Evolutionary conservation across 208 protist species (phyloP).

Genomic region (Leishmania lainsoni): DNA sequence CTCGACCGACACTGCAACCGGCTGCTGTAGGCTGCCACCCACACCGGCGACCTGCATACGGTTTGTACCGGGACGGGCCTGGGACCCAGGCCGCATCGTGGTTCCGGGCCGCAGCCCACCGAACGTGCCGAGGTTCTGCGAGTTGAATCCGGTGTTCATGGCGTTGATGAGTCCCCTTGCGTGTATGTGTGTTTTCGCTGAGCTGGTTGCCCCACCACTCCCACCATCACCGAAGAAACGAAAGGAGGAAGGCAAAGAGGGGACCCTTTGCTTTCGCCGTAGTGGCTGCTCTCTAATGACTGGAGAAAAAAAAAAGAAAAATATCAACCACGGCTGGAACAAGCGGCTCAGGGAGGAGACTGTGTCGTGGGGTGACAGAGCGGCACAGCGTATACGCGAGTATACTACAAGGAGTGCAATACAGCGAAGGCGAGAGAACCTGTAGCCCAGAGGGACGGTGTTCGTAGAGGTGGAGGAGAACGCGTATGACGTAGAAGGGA

Average conservation of each 20-base stretch:
- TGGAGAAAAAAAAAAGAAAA: not conserved
- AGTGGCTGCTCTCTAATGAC: not conserved
- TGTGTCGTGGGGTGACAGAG: not conserved
- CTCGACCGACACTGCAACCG: conserved; percentile 63
- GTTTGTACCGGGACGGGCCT: conserved; percentile 68
- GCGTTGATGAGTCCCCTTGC: not conserved
- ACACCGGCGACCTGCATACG: conserved; percentile 72
- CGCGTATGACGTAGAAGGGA: not conserved
- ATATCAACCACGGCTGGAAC: not conserved
- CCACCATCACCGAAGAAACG: not conserved
- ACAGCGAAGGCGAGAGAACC: not conserved
- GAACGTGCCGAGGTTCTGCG: conserved; percentile 28
- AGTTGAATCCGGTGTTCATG: conserved; percentile 26
- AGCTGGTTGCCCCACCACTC: not conserved
- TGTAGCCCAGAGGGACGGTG: not conserved
- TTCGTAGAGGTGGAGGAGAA: not conserved
- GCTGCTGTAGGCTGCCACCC: conserved; percentile 83
- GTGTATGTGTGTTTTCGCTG: conserved; percentile 1
- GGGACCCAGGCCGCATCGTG: conserved; percentile 71
- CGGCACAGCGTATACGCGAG: not conserved
- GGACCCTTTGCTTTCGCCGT: no score
- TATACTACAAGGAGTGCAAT: not conserved
- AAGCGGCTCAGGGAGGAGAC: not conserved
- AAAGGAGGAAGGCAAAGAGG: not conserved
- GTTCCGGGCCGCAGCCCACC: conserved; percentile 68